A percentile compares a stretch with the other conserved stretches of the same genome.
Evolutionary conservation across 2,329 filamentous ascomycete species (phyloP).

Genomic region (Curvularia sp.): DNA sequence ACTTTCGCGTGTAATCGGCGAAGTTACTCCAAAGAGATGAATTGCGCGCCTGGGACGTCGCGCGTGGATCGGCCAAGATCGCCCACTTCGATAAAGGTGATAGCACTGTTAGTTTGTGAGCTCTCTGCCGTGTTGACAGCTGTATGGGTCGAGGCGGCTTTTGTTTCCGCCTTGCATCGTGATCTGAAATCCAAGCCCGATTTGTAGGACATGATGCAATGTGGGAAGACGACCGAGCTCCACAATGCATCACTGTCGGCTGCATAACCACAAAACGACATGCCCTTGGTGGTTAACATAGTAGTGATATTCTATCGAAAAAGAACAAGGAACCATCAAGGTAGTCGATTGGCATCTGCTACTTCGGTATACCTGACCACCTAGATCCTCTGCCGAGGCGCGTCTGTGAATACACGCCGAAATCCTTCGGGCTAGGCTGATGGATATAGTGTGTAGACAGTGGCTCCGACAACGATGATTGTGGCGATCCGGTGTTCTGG

Average conservation of each 20-base stretch:
- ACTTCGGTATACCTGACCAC: background rate
- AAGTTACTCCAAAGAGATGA: constrained; percentile 7
- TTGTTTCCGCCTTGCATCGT: background rate
- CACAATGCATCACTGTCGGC: background rate
- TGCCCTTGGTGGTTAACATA: background rate
- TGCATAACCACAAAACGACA: background rate
- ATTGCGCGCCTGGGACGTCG: constrained; percentile 11
- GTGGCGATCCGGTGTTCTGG: constrained; percentile 8
- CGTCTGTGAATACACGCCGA: background rate
- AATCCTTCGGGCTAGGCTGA: background rate
- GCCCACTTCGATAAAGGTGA: constrained; percentile 5
- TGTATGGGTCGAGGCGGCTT: background rate
- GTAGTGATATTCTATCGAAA: background rate
- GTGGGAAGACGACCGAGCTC: background rate
- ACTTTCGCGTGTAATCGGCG: constrained; percentile 15
- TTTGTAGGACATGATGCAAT: background rate
- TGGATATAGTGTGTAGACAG: background rate
- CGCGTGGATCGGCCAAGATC: constrained; percentile 14
- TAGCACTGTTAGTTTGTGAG: background rate
- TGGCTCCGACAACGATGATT: constrained; percentile 7
- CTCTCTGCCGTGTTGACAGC: background rate
- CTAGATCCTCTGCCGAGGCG: background rate
- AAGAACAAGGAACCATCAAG: background rate
- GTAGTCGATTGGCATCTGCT: background rate
- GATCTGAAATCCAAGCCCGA: background rate